Evolutionary conservation across 305 asterid species (phyloP).

Genomic region (Solanum hybrid): DNA sequence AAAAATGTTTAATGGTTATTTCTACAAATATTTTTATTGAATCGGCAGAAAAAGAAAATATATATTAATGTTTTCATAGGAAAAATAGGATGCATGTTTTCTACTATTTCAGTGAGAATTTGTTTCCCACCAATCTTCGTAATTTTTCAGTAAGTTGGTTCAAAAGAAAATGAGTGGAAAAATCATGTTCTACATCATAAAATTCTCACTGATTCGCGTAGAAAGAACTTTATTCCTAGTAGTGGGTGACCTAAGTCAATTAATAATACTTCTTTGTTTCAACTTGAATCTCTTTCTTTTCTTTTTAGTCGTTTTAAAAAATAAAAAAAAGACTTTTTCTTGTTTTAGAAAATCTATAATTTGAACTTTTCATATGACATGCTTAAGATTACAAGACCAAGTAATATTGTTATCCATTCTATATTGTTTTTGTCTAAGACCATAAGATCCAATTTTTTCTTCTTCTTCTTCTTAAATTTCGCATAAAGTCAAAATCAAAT

Average conservation of each 20-base stretch:
- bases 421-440: not conserved
- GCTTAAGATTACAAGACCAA: not conserved
- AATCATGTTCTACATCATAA: too few species aligned
- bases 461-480: not conserved
- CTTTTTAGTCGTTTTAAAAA: not conserved
- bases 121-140: not conserved
- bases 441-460: accelerated
- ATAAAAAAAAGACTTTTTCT: not conserved
- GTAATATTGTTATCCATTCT: not conserved
- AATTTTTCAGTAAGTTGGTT: not conserved
- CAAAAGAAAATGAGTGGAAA: too few species aligned
- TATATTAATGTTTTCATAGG: not conserved
- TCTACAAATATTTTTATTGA: too few species aligned
- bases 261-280: not conserved
- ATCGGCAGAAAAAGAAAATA: too few species aligned
- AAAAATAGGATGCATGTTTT: not conserved
- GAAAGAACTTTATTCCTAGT: not conserved
- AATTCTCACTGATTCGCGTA: too few species aligned
- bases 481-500: not conserved
- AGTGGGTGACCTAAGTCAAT: not conserved
- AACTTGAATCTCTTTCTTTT: not conserved
- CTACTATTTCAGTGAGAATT: not conserved
- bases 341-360: not conserved
- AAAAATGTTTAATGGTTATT: too few species aligned
- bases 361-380: not conserved